Base-by-base conservation (phyloP, 1,139 yeast species). In the Dujonia santamariae region DNA sequence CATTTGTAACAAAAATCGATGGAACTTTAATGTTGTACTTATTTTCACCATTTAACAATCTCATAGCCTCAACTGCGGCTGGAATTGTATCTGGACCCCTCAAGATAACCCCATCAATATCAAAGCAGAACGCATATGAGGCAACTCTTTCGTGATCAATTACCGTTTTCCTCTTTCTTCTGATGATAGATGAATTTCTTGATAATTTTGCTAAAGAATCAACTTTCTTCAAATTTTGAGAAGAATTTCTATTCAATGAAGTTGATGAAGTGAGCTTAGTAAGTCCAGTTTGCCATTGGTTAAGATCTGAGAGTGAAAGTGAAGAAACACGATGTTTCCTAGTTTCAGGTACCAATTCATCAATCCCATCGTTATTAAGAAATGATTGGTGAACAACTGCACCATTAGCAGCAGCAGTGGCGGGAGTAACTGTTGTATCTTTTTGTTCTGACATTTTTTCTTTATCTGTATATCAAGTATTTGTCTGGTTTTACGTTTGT, bases 51-150 rank as follows among this genome's bases (percentile, higher is more conserved):
- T 84, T 79, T 43, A 85, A 68, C 64, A 83, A 56, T 43, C 67
- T 68, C 47, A 85, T 61, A 5, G 95, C 95, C 42, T 80, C 75
- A 16, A 71, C 72, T 1, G 92, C 92, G 50, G 81, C 78, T 0
- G 90, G 88, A 36, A 85, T 81, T 15, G 90, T 82, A 37, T 82
- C 75, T 2, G 92, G 88, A 12, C 94, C 94, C 42, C 85, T 68
- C 44, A 84, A 78, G 32, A 85, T 74, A 28, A 85, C 95, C 31
- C 95, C 95, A 53, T 85, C 95, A 37, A 85, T 85, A 61, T 85
- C 95, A 53, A 85, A 85, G 32, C 94, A 88, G 63, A 85, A 85
- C 1, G 95, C 94, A 53, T 84, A 85, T 9, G 86, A 79, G 4
- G 92, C 92, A 32, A 84, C 80, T 54, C 88, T 67, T 28, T 63